A percentile compares a stretch with the other conserved stretches of the same genome.
Conservation (phyloP, 1,139 yeast species). For the Yarrowia galli region DNA sequence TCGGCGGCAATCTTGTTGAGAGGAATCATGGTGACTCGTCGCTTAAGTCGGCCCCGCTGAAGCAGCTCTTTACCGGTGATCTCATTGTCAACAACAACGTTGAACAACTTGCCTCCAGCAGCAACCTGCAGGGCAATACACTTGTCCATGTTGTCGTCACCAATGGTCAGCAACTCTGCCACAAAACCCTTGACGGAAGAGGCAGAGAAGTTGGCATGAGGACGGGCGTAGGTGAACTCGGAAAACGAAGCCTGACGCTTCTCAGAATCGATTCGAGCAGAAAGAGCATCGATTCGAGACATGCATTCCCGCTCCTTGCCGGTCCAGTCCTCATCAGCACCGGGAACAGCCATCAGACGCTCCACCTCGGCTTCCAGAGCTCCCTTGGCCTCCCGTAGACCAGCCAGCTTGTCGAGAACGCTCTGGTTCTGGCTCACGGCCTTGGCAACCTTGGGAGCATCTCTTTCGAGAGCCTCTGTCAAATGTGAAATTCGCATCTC, state of each 20-base stretch:
- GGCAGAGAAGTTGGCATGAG: constrained; percentile 64
- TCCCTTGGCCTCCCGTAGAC: constrained; percentile 54
- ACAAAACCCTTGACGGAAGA: constrained; percentile 83
- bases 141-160: constrained; percentile 63
- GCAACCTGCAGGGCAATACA: constrained; percentile 90
- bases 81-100: constrained; percentile 90
- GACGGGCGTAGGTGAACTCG: constrained; percentile 76
- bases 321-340: constrained; percentile 57
- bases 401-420: constrained; percentile 56
- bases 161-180: constrained; percentile 78
- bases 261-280: constrained; percentile 62
- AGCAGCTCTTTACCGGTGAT: constrained; percentile 81
- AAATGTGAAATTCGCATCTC: constrained; percentile 67
- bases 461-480: constrained; percentile 60
- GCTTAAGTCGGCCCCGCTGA: constrained; percentile 76
- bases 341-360: constrained; percentile 67
- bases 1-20: constrained; percentile 79
- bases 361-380: constrained; percentile 57
- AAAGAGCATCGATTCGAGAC: constrained; percentile 55
- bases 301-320: constrained; percentile 48
- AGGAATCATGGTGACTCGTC: constrained; percentile 92
- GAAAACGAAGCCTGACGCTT: constrained; percentile 73
- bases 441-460: constrained; percentile 59
- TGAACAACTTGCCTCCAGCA: constrained; percentile 91
- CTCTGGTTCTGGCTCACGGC: constrained; percentile 64